A percentile compares a stretch with the other conserved stretches of the same genome.
Evolutionary conservation across 1,139 yeast species (phyloP).

Genomic region (Saccharomycopsis hybrid): DNA sequence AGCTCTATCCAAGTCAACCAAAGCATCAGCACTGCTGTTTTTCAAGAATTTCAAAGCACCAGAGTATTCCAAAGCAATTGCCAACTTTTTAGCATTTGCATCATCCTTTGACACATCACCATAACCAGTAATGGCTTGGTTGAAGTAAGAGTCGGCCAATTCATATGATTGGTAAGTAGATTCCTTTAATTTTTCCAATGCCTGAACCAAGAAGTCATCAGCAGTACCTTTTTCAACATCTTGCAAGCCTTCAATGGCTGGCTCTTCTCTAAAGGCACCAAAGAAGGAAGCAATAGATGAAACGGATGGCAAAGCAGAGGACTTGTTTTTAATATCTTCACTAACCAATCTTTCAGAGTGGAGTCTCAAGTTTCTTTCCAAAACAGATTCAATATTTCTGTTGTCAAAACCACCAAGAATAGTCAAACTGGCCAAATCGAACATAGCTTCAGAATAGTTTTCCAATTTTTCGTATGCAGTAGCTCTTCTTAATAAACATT

Average conservation of each 20-base stretch:
- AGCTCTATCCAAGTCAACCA: slow-evolving; percentile 56
- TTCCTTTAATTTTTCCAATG: slow-evolving; percentile 53
- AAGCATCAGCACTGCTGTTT: slow-evolving; percentile 59
- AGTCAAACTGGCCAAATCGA: slow-evolving; percentile 83
- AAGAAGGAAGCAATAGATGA: slow-evolving; percentile 82
- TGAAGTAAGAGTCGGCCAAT: slow-evolving; percentile 61
- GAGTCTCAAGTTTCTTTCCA: slow-evolving; percentile 81
- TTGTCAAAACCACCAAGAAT: slow-evolving; percentile 74
- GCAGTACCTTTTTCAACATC: slow-evolving; percentile 41
- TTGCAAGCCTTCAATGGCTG: slow-evolving; percentile 36
- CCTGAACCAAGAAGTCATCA: slow-evolving; percentile 62
- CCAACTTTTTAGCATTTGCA: slow-evolving; percentile 40
- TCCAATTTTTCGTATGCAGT: slow-evolving; percentile 82
- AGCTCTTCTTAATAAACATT: slow-evolving; percentile 78
- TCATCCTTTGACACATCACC: slow-evolving; percentile 29
- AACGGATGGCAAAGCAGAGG: slow-evolving; percentile 70
- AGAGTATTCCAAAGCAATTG: slow-evolving; percentile 75
- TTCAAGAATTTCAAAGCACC: slow-evolving; percentile 82
- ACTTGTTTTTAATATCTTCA: slow-evolving; percentile 46
- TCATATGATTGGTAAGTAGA: slow-evolving; percentile 70
- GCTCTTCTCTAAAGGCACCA: slow-evolving; percentile 44
- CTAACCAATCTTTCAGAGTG: slow-evolving; percentile 66
- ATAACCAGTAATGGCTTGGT: slow-evolving; percentile 59
- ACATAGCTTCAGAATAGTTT: slow-evolving; percentile 76
- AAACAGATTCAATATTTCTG: slow-evolving; percentile 68